phyloP scores from a whole-genome alignment of 2,329 filamentous ascomycete genomes.

The Tolypocladium sp. region DNA sequence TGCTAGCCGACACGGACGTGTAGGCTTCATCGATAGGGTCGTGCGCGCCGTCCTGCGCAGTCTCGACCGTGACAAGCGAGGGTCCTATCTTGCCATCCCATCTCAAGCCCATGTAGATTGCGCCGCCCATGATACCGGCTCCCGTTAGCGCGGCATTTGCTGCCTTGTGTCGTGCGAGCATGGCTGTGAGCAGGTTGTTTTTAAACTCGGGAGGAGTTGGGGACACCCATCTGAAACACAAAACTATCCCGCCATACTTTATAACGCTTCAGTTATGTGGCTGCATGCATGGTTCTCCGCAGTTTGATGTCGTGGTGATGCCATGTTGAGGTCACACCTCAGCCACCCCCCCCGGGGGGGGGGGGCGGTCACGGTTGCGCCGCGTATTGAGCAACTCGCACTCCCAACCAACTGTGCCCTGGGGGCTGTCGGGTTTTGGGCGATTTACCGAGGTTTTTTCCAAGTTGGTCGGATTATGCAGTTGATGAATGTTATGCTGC shows the following conservation, averaged over 20 bases:
- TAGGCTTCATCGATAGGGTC: not conserved
- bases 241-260: not conserved
- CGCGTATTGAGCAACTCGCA: too few relatives aligned
- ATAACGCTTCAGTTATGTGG: not conserved
- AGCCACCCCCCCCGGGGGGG: not conserved
- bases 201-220: too few relatives aligned
- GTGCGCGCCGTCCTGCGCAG: not conserved
- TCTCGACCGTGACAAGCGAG: not conserved
- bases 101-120: not conserved
- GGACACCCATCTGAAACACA: not conserved
- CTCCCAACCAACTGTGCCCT: too few relatives aligned
- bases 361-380: too few relatives aligned
- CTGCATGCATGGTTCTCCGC: not conserved
- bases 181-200: not conserved
- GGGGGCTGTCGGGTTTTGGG: too few relatives aligned
- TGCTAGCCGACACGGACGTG: not conserved
- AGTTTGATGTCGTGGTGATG: not conserved
- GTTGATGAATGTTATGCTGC: too few relatives aligned
- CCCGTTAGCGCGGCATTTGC: not conserved
- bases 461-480: too few relatives aligned
- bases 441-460: too few relatives aligned
- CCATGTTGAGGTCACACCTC: not conserved
- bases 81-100: not conserved
- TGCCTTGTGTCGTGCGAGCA: not conserved
- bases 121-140: not conserved